phyloP scores from a whole-genome alignment of 2,329 filamentous ascomycete species.

The Cercospora sesami region DNA sequence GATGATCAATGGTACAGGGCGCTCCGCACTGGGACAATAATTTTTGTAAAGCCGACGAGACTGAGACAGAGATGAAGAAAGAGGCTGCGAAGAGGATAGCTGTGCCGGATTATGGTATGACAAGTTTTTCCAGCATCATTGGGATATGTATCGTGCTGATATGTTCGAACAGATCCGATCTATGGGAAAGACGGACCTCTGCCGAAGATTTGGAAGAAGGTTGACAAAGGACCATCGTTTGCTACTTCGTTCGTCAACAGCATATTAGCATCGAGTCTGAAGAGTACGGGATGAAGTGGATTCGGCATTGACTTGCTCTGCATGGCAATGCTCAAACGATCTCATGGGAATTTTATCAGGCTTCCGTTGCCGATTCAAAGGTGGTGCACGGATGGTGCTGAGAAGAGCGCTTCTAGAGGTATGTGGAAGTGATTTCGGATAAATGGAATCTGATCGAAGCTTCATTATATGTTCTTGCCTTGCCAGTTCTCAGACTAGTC shows the following conservation, averaged over 20 bases:
- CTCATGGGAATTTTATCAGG: no score
- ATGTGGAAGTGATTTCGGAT: no score
- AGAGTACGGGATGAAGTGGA: neutral
- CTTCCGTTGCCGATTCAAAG: no score
- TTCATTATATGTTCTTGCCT: no score
- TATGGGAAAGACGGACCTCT: conserved; percentile 15
- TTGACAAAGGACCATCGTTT: neutral
- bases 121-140: no score
- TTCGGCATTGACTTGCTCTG: no score
- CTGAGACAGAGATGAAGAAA: conserved; percentile 23
- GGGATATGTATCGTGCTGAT: neutral
- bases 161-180: conserved; percentile 14
- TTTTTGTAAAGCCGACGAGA: conserved; percentile 29
- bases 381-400: no score
- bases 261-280: neutral
- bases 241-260: neutral
- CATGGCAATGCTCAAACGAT: no score
- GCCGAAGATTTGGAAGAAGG: conserved; percentile 12
- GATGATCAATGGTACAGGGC: neutral
- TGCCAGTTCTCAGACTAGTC: no score
- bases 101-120: conserved; percentile 19
- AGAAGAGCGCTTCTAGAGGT: no score
- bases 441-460: no score
- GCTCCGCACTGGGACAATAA: conserved; percentile 33
- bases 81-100: conserved; percentile 7